phyloP scores from a whole-genome alignment of 345 rosid species.

The Lepidium sativum region DNA sequence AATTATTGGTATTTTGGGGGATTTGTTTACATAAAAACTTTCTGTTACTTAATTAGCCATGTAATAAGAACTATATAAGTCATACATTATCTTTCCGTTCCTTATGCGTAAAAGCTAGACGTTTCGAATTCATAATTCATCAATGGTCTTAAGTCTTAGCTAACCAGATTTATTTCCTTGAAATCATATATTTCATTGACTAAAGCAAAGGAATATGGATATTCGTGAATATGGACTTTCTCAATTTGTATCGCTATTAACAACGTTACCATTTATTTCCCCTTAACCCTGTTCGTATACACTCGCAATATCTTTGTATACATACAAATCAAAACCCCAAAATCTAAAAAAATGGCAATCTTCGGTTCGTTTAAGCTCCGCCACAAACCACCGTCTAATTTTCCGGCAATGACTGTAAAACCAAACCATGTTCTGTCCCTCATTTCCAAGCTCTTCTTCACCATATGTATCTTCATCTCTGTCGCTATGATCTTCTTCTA shows the following conservation, averaged over 20 bases:
- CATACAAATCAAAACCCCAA: not conserved
- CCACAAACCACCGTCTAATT: slow-evolving; percentile 16
- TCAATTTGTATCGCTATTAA: not conserved
- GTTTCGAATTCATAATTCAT: not conserved
- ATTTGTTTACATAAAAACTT: too few species aligned
- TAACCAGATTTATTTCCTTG: slow-evolving; percentile 2
- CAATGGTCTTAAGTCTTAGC: not conserved
- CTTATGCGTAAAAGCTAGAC: not conserved
- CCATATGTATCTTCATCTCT: slow-evolving; percentile 34
- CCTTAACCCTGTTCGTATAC: not conserved
- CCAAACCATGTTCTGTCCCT: slow-evolving; percentile 27
- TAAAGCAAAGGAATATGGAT: slow-evolving; percentile 10
- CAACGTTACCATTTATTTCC: not conserved
- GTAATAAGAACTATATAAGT: not conserved
- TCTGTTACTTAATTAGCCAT: too few species aligned
- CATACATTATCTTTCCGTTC: not conserved
- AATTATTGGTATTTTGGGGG: too few species aligned
- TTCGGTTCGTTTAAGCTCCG: slow-evolving; percentile 19
- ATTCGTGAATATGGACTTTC: slow-evolving; percentile 18
- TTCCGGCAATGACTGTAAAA: slow-evolving; percentile 28
- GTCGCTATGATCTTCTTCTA: slow-evolving; percentile 37
- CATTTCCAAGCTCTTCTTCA: slow-evolving; percentile 34
- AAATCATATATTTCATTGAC: not conserved
- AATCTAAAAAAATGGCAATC: slow-evolving; percentile 11
- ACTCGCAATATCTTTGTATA: not conserved